phyloP scores from a whole-genome alignment of 441 rosid genomes.

The Erodium moschatum region DNA sequence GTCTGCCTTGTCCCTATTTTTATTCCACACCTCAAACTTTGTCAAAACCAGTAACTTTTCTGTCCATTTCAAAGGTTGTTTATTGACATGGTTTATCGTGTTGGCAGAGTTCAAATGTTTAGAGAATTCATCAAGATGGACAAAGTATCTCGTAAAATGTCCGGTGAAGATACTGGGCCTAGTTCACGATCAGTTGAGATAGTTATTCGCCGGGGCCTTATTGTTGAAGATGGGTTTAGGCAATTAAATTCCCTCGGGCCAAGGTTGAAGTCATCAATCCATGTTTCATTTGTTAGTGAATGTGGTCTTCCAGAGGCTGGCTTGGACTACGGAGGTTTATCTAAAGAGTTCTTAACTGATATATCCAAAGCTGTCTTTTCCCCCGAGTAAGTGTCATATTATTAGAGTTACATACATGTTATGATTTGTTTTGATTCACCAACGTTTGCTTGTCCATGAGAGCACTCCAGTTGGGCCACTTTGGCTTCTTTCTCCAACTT shows the following conservation, averaged over 20 bases:
- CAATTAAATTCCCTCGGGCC: slow-evolving; percentile 77
- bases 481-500: no score
- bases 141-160: slow-evolving; percentile 79
- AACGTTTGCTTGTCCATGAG: no score
- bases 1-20: background rate
- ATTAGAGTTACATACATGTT: slow-evolving; percentile 15
- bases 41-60: slow-evolving; percentile 6
- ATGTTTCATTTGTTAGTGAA: slow-evolving; percentile 94
- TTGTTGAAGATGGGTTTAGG: slow-evolving; percentile 89
- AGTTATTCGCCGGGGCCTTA: slow-evolving; percentile 83
- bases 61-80: slow-evolving; percentile 16
- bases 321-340: slow-evolving; percentile 94
- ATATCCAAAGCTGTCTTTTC: slow-evolving; percentile 89
- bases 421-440: no score
- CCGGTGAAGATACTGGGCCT: slow-evolving; percentile 82
- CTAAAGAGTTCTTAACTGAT: slow-evolving; percentile 94
- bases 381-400: slow-evolving; percentile 61
- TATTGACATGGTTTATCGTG: slow-evolving; percentile 24
- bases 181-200: slow-evolving; percentile 86
- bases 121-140: slow-evolving; percentile 92
- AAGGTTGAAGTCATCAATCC: slow-evolving; percentile 82
- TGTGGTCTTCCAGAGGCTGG: slow-evolving; percentile 98
- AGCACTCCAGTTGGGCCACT: no score
- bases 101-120: slow-evolving; percentile 84
- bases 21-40: background rate